A percentile compares a stretch with the other conserved stretches of the same genome.
phyloP scores from a whole-genome alignment of 768 basidiomycete species.

The Tulasnella sp. region DNA sequence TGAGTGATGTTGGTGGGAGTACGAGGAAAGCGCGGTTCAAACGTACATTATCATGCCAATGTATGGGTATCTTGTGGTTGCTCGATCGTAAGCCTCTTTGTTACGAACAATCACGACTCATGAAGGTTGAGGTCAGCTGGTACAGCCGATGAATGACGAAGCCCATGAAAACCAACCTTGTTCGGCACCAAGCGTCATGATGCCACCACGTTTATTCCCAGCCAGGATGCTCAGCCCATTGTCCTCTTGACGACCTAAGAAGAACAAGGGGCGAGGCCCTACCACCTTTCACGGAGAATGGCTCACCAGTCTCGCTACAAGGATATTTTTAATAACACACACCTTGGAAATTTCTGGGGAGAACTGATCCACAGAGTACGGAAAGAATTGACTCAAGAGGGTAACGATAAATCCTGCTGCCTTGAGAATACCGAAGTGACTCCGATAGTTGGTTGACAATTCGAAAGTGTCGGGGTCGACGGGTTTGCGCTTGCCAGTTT shows the following conservation, averaged over 20 bases:
- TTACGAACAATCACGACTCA: slow-evolving; percentile 64
- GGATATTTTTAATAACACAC: slow-evolving; percentile 27
- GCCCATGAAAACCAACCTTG: slow-evolving; percentile 32
- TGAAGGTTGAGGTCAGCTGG: slow-evolving; percentile 43
- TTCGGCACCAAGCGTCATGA: slow-evolving; percentile 29
- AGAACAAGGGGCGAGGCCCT: not conserved
- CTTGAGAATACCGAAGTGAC: slow-evolving; percentile 59
- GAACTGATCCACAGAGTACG: slow-evolving; percentile 43
- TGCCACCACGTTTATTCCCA: not conserved
- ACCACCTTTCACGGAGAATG: not conserved
- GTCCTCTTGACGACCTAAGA: not conserved
- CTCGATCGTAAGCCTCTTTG: slow-evolving; percentile 38
- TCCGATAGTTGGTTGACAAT: slow-evolving; percentile 52
- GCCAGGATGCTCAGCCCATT: not conserved
- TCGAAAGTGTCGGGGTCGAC: slow-evolving; percentile 34
- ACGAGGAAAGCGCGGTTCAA: not conserved
- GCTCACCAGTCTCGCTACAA: slow-evolving; percentile 1
- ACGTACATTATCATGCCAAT: slow-evolving; percentile 34
- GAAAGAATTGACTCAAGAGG: slow-evolving; percentile 49
- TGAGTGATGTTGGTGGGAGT: not conserved
- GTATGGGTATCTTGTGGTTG: slow-evolving; percentile 33
- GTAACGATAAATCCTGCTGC: slow-evolving; percentile 54
- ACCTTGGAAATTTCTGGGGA: not conserved
- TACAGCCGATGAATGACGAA: slow-evolving; percentile 24
- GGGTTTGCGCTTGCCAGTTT: not conserved